A percentile compares a stretch with the other conserved stretches of the same genome.
phyloP scores from a whole-genome alignment of 2,329 filamentous ascomycete genomes.

The Fusarium sterilihyphosum region DNA sequence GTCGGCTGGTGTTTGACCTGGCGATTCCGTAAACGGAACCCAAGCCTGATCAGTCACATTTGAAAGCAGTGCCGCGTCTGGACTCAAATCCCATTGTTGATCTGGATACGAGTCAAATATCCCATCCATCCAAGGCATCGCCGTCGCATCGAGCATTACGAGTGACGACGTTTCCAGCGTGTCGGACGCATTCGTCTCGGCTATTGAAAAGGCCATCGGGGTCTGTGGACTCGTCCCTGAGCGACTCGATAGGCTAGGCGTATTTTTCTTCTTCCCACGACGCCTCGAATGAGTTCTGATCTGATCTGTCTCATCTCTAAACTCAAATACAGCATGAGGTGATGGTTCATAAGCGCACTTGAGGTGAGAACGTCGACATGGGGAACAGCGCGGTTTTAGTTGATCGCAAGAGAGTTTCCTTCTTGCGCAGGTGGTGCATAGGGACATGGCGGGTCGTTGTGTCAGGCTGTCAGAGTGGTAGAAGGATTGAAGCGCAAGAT shows the following conservation, averaged over 20 bases:
- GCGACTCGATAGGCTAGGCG: fast-evolving
- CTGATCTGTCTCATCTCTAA: background rate
- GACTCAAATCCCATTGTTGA: background rate
- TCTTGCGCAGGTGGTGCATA: background rate
- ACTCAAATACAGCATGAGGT: background rate
- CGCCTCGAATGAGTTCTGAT: background rate
- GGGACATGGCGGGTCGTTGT: background rate
- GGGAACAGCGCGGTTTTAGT: background rate
- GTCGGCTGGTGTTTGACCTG: fast-evolving
- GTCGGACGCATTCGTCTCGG: fast-evolving
- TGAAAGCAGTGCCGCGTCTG: background rate
- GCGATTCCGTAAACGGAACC: too few species aligned
- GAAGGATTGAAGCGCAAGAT: background rate
- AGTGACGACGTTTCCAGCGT: background rate
- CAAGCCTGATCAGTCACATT: background rate
- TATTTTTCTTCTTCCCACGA: background rate
- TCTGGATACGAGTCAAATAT: background rate
- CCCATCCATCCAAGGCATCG: background rate
- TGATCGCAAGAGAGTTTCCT: background rate
- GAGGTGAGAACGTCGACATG: background rate
- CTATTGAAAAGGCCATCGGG: fast-evolving
- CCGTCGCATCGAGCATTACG: background rate
- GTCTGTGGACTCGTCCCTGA: background rate
- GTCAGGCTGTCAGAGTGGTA: too few species aligned
- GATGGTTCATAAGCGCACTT: background rate